Conservation (phyloP, 345 rosid species). For the Euphorbia peplus region DNA sequence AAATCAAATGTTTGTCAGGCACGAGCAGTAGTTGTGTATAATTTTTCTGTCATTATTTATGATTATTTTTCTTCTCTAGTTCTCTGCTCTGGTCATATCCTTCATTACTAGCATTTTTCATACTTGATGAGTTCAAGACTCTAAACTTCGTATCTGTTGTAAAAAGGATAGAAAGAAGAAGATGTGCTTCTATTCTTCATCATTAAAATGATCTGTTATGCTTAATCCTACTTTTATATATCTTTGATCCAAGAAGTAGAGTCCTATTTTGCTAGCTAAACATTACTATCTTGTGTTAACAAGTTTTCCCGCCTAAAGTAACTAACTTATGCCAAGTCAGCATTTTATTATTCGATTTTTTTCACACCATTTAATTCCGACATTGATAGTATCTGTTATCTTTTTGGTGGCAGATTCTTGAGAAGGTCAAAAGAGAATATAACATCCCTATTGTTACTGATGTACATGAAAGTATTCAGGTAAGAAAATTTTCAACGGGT, state of each 20-base stretch:
- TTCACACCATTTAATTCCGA: too few relatives aligned
- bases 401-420: constrained; percentile 69
- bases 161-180: too few relatives aligned
- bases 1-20: neutral
- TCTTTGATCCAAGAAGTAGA: too few relatives aligned
- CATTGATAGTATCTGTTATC: neutral
- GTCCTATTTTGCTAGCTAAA: too few relatives aligned
- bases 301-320: too few relatives aligned
- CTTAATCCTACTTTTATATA: too few relatives aligned
- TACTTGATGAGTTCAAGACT: neutral
- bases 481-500: constrained; percentile 18
- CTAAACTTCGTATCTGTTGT: neutral
- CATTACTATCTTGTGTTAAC: too few relatives aligned
- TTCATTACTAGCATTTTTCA: neutral
- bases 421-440: constrained; percentile 85
- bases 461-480: constrained; percentile 90
- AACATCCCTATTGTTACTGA: constrained; percentile 89
- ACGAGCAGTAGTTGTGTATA: neutral
- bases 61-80: neutral
- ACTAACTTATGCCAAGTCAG: too few relatives aligned
- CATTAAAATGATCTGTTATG: too few relatives aligned
- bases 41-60: neutral
- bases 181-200: too few relatives aligned
- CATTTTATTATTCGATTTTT: too few relatives aligned
- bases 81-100: neutral